Conservation (phyloP, 2,329 filamentous ascomycete genomes). For the Chaetomium strumarium region DNA sequence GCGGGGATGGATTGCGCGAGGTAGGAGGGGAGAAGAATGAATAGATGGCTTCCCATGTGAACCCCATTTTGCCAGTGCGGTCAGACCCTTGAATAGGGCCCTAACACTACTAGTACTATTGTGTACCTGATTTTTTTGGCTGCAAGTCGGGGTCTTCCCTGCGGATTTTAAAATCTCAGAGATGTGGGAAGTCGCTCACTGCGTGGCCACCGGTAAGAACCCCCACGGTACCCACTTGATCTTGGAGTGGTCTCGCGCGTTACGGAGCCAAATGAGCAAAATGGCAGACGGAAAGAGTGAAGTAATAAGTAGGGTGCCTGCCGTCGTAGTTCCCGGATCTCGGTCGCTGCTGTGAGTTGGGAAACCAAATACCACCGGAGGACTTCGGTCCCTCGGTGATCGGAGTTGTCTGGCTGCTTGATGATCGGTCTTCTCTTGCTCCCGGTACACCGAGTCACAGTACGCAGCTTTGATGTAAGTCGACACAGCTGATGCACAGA, state of each 20-base stretch:
- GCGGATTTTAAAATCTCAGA: conserved; percentile 1
- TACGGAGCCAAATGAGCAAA: neutral
- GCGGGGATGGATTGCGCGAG: neutral
- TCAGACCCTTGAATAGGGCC: neutral
- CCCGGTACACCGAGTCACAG: too few species aligned
- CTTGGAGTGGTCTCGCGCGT: neutral
- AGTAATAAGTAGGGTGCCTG: neutral
- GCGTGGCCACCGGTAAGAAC: conserved; percentile 8
- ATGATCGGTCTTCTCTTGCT: too few species aligned
- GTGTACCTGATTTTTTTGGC: neutral
- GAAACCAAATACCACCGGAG: too few species aligned
- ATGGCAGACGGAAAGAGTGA: neutral
- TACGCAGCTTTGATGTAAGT: too few species aligned
- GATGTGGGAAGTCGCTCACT: neutral
- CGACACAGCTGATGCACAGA: too few species aligned
- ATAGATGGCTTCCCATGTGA: conserved; percentile 14
- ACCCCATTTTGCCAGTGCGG: conserved; percentile 12
- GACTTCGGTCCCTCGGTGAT: too few species aligned
- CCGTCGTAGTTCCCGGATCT: too few species aligned
- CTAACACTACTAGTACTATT: too few species aligned
- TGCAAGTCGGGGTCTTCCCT: conserved; percentile 10
- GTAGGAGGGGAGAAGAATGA: conserved; percentile 16
- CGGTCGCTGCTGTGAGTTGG: too few species aligned
- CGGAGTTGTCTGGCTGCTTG: too few species aligned
- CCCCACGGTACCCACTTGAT: conserved; percentile 11